A percentile compares a stretch with the other conserved stretches of the same genome.
These are phyloP conservation scores for Agaricus subrufescens DNA, from an alignment of 768 basidiomycete species.

Conservation along the genomic window DNA sequence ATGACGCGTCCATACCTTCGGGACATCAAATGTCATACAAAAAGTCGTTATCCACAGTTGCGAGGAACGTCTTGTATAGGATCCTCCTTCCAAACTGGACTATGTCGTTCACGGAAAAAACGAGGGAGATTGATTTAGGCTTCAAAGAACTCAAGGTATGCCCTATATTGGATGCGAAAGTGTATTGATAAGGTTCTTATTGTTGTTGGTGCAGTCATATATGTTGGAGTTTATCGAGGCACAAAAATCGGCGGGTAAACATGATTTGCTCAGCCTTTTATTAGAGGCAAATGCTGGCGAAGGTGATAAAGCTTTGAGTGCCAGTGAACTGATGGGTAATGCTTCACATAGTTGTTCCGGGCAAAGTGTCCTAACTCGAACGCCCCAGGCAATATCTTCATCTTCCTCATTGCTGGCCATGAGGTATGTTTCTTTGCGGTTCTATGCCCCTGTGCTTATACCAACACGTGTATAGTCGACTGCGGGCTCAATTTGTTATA, in stretches of 20 bases:
- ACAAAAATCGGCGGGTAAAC: constrained; percentile 28
- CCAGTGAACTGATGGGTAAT: constrained; percentile 34
- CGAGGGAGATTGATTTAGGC: constrained; percentile 26
- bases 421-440: constrained; percentile 28
- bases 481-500: constrained; percentile 34
- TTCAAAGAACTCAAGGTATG: constrained; percentile 36
- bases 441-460: not conserved
- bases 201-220: constrained; percentile 20
- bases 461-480: constrained; percentile 24
- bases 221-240: constrained; percentile 48
- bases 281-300: constrained; percentile 40
- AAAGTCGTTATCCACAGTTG: constrained; percentile 39
- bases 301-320: constrained; percentile 25
- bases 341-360: no score
- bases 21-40: constrained; percentile 48
- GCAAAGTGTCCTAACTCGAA: no score
- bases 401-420: constrained; percentile 53
- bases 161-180: not conserved
- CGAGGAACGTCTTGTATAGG: constrained; percentile 30
- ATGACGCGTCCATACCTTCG: constrained; percentile 28
- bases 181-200: not conserved
- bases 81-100: constrained; percentile 35
- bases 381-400: constrained; percentile 32
- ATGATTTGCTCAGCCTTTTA: constrained; percentile 48
- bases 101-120: constrained; percentile 27